Evolutionary conservation across 176 grass and related monocot genomes (phyloP), one percentile per base, ranked within the genome.

Genomic region (Poa annua): DNA sequence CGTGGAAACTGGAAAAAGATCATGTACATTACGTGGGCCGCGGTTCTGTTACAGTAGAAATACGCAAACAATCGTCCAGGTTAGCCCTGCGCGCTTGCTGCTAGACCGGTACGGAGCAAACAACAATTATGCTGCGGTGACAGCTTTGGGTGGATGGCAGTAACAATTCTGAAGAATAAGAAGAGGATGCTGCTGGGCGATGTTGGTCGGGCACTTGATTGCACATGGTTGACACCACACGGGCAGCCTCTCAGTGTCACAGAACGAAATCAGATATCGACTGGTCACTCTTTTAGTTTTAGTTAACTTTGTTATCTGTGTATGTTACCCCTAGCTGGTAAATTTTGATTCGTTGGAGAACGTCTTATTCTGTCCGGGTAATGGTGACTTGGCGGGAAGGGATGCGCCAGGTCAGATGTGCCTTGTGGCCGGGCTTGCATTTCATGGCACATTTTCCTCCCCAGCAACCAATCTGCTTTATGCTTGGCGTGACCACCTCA

Each of bases 21-120:
- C 66, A 26, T 86, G 88, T 86, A 86, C 79, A 90, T 71, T 81
- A 79, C 78, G 64, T 78, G 82, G 82, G 75, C 68, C 42, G 21
- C 32, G 5, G 20, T 56, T 65, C 16, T 11, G 65, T 14, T 48
- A 48, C 63, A 26, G 3, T 78, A 16, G 5, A 47, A 4, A 73
- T 17, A 16, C 33, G 19, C 68, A 49, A 36, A 41, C 49, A 24
- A 42, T 8, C 12, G 20, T 60, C 16, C 26, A 75, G 76, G 68
- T 74, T 73, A 48, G 12, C 36, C 48, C 47, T 53, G 47, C 0
- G 13, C 9, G 22, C 62, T 62, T 71, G 71, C 88, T 86, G 47
- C 42, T 77, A 35, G 38, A 25, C 79, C 32, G 26, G 66, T 74
- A 56, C 47, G 36, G 26, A 65, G 22, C 11, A 2, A 44, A 38